Percentiles rank a stretch among this genome's conserved stretches.
Evolutionary conservation across 148 eudicot species (phyloP).

Genomic region (Dianthus caryophyllus): DNA sequence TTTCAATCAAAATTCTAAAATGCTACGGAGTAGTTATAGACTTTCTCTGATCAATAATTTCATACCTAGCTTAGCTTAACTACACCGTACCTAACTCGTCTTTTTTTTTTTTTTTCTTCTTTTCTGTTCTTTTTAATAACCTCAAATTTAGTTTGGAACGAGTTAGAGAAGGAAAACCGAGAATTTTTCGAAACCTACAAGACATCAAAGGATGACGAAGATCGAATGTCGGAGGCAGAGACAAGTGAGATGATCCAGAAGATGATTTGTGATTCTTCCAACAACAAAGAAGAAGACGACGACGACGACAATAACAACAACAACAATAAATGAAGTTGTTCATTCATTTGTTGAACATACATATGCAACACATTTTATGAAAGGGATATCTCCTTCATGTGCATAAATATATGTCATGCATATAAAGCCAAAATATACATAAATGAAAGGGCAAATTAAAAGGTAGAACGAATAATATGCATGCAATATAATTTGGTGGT

Average conservation of each 20-base stretch:
- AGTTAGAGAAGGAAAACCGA: constrained; percentile 75
- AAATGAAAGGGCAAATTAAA: neutral
- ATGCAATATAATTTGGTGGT: constrained; percentile 19
- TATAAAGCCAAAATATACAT: constrained; percentile 17
- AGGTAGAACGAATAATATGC: too few species aligned
- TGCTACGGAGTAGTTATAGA: too few species aligned
- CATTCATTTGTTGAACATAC: too few species aligned
- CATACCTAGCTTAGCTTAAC: too few species aligned
- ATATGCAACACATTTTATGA: constrained; percentile 20
- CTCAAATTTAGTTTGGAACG: constrained; percentile 89
- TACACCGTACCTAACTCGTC: too few species aligned
- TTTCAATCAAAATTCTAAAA: too few species aligned
- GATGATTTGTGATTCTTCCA: constrained; percentile 49
- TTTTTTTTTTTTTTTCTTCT: too few species aligned
- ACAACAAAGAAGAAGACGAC: too few species aligned
- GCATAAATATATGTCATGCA: constrained; percentile 6
- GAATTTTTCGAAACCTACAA: constrained; percentile 66
- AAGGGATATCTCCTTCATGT: constrained; percentile 23
- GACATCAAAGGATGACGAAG: constrained; percentile 37
- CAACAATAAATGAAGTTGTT: constrained; percentile 5
- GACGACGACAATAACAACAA: constrained; percentile 42
- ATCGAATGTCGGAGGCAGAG: constrained; percentile 60
- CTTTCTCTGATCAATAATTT: too few species aligned
- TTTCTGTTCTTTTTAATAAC: too few species aligned
- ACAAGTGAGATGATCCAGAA: constrained; percentile 60